Evolutionary conservation across 106 monocot genomes (phyloP).

Genomic region (Phalaenopsis equestris): DNA sequence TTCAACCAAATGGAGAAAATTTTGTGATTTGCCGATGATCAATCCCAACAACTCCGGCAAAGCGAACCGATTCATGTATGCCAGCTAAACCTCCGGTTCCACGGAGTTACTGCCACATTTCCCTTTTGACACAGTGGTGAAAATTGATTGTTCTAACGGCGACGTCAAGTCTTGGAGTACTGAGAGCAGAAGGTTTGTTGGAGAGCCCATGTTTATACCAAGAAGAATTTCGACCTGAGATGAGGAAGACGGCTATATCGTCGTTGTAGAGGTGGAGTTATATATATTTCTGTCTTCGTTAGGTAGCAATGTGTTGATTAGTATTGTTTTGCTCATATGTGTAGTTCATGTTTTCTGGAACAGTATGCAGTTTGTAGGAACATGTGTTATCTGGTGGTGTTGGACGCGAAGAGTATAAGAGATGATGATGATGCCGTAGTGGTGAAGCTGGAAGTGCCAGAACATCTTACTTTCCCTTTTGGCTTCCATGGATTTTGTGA

Average conservation of each 20-base stretch:
- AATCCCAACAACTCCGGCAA: slow-evolving; percentile 9
- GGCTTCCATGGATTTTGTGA: slow-evolving; percentile 93
- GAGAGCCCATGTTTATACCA: slow-evolving; percentile 70
- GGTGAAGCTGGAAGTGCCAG: slow-evolving; percentile 77
- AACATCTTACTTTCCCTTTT: slow-evolving; percentile 60
- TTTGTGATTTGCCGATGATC: not conserved
- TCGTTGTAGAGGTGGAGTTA: slow-evolving; percentile 53
- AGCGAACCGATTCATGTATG: too few relatives aligned
- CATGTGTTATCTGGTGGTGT: slow-evolving; percentile 62
- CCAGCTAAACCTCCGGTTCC: slow-evolving; percentile 3
- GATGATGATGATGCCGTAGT: slow-evolving; percentile 33
- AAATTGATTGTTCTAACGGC: slow-evolving; percentile 33
- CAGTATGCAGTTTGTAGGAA: slow-evolving; percentile 77
- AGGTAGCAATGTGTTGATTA: too few relatives aligned
- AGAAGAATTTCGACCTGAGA: slow-evolving; percentile 18
- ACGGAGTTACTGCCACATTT: slow-evolving; percentile 29
- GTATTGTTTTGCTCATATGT: not conserved
- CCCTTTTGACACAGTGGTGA: slow-evolving; percentile 65
- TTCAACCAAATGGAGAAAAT: not conserved
- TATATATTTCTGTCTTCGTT: not conserved
- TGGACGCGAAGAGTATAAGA: slow-evolving; percentile 70
- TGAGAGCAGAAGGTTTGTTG: slow-evolving; percentile 49
- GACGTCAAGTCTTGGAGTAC: slow-evolving; percentile 45
- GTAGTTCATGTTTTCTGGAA: not conserved
- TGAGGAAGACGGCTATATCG: slow-evolving; percentile 68